Percentiles rank a stretch among this genome's conserved stretches.
Evolutionary conservation across 345 rosid species (phyloP).

Genomic region (Arabidopsis thaliana): DNA sequence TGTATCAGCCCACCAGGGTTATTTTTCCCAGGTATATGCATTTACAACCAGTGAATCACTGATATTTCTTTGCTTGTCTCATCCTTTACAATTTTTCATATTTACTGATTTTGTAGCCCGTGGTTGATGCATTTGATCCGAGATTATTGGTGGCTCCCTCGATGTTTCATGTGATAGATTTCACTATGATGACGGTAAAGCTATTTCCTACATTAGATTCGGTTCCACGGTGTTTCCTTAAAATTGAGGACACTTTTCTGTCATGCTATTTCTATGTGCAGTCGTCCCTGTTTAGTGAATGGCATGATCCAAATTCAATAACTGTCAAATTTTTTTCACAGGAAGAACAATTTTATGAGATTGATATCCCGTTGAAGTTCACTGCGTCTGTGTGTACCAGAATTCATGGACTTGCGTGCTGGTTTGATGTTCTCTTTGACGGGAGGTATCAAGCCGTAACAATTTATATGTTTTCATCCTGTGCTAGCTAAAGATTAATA

Average conservation of each 20-base stretch:
- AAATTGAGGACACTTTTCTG: background rate
- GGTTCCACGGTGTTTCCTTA: background rate
- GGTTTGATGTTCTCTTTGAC: conserved; percentile 92
- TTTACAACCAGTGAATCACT: conserved; percentile 11
- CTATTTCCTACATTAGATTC: background rate
- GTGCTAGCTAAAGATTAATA: background rate
- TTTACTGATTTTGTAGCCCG: conserved; percentile 65
- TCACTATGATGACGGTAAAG: conserved; percentile 73
- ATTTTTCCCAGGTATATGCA: conserved; percentile 81
- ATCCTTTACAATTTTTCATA: background rate
- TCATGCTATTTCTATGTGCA: background rate
- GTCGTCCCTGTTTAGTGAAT: background rate
- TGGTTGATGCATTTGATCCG: conserved; percentile 98
- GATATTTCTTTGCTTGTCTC: background rate
- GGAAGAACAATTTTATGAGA: conserved; percentile 88
- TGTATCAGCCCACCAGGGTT: conserved; percentile 84
- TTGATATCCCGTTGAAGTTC: conserved; percentile 86
- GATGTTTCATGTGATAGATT: conserved; percentile 67
- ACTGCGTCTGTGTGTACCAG: conserved; percentile 76
- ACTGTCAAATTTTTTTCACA: conserved; percentile 46
- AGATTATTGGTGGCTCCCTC: conserved; percentile 91
- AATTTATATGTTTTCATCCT: background rate
- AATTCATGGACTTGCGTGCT: conserved; percentile 95
- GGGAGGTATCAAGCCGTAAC: conserved; percentile 63
- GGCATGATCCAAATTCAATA: conserved; percentile 14